Evolutionary conservation across 78 protist species (phyloP), one percentile per base, ranked within the genome.

Genomic region (Dictyostelium brefeldianum): DNA sequence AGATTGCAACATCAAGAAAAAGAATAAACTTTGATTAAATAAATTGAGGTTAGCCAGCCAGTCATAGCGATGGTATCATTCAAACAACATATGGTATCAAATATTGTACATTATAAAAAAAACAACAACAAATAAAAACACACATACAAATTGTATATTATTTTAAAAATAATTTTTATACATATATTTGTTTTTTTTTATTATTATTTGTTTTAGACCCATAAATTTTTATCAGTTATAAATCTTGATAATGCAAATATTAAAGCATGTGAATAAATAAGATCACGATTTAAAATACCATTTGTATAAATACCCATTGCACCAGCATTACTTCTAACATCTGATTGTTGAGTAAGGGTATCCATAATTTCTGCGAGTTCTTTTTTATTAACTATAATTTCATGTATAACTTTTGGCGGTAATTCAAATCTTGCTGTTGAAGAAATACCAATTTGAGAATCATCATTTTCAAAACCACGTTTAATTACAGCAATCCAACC

Each of bases 261-360:
- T 11, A 71, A 25, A 18, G 57, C 90, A 54, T 83, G 70, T 11
- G 81, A 46, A 43, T 69, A 83, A 29, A 83, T 75, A 17, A 5
- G 47, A n/a, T 65, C 75, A 29, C 90, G 25, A n/a, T 47, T 54
- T 41, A 83, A 56, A 9, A 83, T 17, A 18, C 29, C 12, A n/a
- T 83, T 83, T 47, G 90, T 70, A 41, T 31, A 83, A 10, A 83
- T 67, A 43, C 90, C 90, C 90, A 83, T 83, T 0, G 90, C 90
- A 54, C 90, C 90, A 54, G 70, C 78, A 15, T 71, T 71, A 12
- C 75, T 54, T 83, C 90, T 83, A 20, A 83, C 56, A 41, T 83
- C 90, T 12, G 56, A 22, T 51, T 41, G 6, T 1, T 31, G 17
- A 17, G 90, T 83, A 10, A 83, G 18, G 17, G 70, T 29, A 54